Evolutionary conservation across 75 land plant species (phyloP).

Genomic region (Isoetes taiwanensis): DNA sequence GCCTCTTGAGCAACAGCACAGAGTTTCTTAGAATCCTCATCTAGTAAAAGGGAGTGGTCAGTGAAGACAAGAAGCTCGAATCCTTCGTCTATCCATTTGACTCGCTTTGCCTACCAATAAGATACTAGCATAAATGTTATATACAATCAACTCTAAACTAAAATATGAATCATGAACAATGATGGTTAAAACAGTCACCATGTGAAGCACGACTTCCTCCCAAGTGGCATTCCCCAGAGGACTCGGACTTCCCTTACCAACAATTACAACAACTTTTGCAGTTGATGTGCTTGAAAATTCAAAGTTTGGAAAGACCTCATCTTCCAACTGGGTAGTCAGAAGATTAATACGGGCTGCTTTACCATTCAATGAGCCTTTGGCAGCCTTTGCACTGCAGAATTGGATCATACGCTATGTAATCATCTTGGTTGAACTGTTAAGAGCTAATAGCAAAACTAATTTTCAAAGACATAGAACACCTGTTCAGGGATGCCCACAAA

Average conservation of each 20-base stretch:
- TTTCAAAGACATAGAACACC: too few species aligned
- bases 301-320: too few species aligned
- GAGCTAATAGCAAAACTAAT: too few species aligned
- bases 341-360: too few species aligned
- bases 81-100: slow-evolving; percentile 71
- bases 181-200: slow-evolving; percentile 30
- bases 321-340: too few species aligned
- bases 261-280: slow-evolving; percentile 65
- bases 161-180: neutral
- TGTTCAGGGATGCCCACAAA: too few species aligned
- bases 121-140: neutral
- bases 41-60: slow-evolving; percentile 24
- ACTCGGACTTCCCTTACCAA: slow-evolving; percentile 58
- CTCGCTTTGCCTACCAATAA: slow-evolving; percentile 44
- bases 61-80: slow-evolving; percentile 59
- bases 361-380: too few species aligned
- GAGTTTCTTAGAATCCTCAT: slow-evolving; percentile 3
- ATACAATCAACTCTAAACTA: neutral
- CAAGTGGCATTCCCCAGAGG: slow-evolving; percentile 53
- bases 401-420: too few species aligned
- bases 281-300: slow-evolving; percentile 13
- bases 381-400: too few species aligned
- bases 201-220: slow-evolving; percentile 83
- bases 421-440: too few species aligned
- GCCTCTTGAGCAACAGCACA: slow-evolving; percentile 12